Conservation (phyloP, 192 early-diverging fungal species). For the Entophlyctis helioformis region DNA sequence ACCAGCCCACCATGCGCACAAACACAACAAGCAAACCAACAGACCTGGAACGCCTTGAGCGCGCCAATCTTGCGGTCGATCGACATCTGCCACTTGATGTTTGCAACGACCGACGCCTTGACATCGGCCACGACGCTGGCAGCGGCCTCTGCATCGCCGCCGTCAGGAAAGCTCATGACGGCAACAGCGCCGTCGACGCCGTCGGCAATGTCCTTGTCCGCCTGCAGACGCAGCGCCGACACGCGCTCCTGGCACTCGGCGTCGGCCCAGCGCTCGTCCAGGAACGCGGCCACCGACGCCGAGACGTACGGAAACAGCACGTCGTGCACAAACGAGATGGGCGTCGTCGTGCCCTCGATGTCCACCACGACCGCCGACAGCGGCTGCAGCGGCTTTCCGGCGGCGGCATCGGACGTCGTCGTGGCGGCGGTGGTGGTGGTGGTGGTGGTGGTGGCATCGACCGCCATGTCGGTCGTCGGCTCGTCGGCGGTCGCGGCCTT, state of each 20-base stretch:
- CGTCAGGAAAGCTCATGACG: constrained; percentile 1
- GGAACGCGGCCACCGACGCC: constrained; percentile 46
- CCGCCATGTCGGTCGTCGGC: too few relatives aligned
- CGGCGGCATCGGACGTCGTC: too few relatives aligned
- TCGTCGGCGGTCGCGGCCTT: too few relatives aligned
- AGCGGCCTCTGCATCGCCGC: constrained; percentile 14
- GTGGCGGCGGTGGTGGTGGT: too few relatives aligned
- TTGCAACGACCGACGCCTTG: constrained; percentile 40
- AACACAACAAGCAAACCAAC: not conserved
- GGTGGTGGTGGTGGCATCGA: too few relatives aligned
- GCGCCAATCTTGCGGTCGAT: constrained; percentile 83
- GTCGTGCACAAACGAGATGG: constrained; percentile 92
- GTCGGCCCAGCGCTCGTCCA: constrained; percentile 44
- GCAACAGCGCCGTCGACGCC: constrained; percentile 6
- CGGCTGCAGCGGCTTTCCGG: too few relatives aligned
- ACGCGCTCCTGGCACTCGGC: constrained; percentile 27
- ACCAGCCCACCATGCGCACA: not conserved
- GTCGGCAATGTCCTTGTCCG: constrained; percentile 5
- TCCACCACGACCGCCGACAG: constrained; percentile 65
- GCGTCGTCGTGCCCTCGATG: constrained; percentile 92
- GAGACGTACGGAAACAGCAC: constrained; percentile 82
- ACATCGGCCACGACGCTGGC: too few relatives aligned
- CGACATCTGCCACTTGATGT: constrained; percentile 75
- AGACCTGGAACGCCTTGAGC: constrained; percentile 73
- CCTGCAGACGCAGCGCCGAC: constrained; percentile 27